Evolutionary conservation across 176 grass and related monocot species (phyloP), one percentile per base, ranked within the genome.

Genomic region (Triticum turgidum): DNA sequence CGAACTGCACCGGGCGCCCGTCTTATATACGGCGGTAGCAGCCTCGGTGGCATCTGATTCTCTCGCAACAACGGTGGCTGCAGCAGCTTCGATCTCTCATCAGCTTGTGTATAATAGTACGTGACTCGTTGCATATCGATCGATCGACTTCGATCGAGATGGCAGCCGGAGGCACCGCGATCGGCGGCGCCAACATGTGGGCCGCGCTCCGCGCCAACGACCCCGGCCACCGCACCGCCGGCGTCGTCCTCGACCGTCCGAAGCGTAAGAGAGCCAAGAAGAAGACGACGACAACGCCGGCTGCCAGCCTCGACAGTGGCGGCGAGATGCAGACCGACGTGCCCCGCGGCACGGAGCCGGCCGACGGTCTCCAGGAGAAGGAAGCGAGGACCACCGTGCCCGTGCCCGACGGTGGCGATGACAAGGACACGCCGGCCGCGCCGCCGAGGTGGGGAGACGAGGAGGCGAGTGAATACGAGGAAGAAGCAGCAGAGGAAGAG

Each of bases 111-210:
- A 44, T 11, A 2, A 25, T 5, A 47, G 42, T 13, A 54, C 51
- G 51, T 54, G 51, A 54, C 51, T 54, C 51, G 45, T 13, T 47
- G 44, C 44, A 47, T 14, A 27, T 29, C 10, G 62, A 37, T 12
- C 24, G 47, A 79, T 39, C 12, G 64, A 86, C 70, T 47, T 34
- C 30, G 22, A 74, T 34, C 30, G 22, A 74, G 30, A 70, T 74
- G 69, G 33, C 10, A 22, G 51, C 34, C 8, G 30, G 3, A 15
- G 69, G 86, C 32, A 7, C 42, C 32, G 38, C 47, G 79, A 2
- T 66, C 65, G 61, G 24, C 18, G 42, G 63, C 21, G 37, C 11
- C 37, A 79, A 84, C 29, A 52, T 79, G 81, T 88, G 81, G 87
- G 65, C 29, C 1, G 9, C 51, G 34, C 83, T 85, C 45, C 4